Evolutionary conservation across 2,329 filamentous ascomycete genomes (phyloP).

Genomic region (Fusarium sacchari): DNA sequence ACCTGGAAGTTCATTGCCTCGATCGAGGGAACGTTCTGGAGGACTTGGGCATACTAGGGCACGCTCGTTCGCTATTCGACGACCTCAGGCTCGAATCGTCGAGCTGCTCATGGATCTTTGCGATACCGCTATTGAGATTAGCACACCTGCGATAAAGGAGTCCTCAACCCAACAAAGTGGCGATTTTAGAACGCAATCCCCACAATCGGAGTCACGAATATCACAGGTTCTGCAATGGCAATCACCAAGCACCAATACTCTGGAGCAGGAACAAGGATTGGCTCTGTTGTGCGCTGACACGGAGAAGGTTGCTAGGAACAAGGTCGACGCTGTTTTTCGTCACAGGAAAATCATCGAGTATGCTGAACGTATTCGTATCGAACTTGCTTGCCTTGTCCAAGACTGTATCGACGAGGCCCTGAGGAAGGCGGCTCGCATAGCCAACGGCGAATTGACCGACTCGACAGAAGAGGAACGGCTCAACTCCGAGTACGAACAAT

Average conservation of each 20-base stretch:
- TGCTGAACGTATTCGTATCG: conserved; percentile 91
- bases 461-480: conserved; percentile 70
- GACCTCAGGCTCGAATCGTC: conserved; percentile 91
- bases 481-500: conserved; percentile 42
- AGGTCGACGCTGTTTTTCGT: conserved; percentile 92
- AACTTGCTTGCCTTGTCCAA: conserved; percentile 92
- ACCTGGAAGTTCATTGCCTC: conserved; percentile 75
- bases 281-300: conserved; percentile 90
- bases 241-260: conserved; percentile 87
- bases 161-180: conserved; percentile 70
- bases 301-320: conserved; percentile 82
- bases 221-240: conserved; percentile 97
- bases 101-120: conserved; percentile 95
- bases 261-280: conserved; percentile 93
- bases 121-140: conserved; percentile 95
- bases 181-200: conserved; percentile 91
- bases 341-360: conserved; percentile 96
- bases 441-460: conserved; percentile 84
- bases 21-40: conserved; percentile 77
- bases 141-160: conserved; percentile 92
- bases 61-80: conserved; percentile 88
- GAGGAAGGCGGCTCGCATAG: conserved; percentile 87
- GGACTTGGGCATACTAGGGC: conserved; percentile 83
- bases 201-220: conserved; percentile 94
- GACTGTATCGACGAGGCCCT: conserved; percentile 95